Base-by-base conservation (phyloP, 1,284 basidiomycete genomes). In the Ustilago curta region DNA sequence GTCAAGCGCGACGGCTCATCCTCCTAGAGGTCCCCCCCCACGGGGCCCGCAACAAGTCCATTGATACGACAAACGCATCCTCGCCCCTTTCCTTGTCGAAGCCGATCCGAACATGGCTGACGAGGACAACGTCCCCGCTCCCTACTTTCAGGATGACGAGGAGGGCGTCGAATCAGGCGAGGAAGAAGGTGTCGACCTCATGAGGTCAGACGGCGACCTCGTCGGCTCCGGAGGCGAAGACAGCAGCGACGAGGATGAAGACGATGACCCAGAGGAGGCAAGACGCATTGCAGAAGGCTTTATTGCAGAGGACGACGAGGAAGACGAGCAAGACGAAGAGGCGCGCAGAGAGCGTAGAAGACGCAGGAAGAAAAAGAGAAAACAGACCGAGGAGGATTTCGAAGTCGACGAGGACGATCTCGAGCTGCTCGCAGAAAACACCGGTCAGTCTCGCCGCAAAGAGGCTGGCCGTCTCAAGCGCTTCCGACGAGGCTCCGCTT, bases 351-450 rank as follows among this genome's bases (percentile, higher is more conserved):
- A 88, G 83, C 89, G 90, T 21, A 76, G 71, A 44, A 70, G 75
- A 50, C 73, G 71, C 39, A 72, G 66, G 39, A 77, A 70, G 67
- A 77, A 70, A 49, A 77, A 78, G 61, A 73, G 73, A 68, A 70
- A 78, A 64, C 64, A 78, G 56, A 67, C 64, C 45, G 72, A 85
- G 64, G 85, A 91, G 29, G 90, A 91, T 65, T 92, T 87, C 32
- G 87, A 88, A n/a, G 87, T 97, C 47, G 95, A 97, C 76, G 96
- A 98, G 59, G 97, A 99, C 81, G 97, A 99, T 83, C 86, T 99
- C 58, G 95, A 96, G 57, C 88, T 99, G 9, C 85, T 99, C 23
- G 93, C 93, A 82, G 97, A 99, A 88, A 99, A 98, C 80, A 94
- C 94, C 4, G 95, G 96, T 9, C 89, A 89, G 21, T 62, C 76